phyloP scores from a whole-genome alignment of 257 asterid genomes.

The Solanum bukasovii region DNA sequence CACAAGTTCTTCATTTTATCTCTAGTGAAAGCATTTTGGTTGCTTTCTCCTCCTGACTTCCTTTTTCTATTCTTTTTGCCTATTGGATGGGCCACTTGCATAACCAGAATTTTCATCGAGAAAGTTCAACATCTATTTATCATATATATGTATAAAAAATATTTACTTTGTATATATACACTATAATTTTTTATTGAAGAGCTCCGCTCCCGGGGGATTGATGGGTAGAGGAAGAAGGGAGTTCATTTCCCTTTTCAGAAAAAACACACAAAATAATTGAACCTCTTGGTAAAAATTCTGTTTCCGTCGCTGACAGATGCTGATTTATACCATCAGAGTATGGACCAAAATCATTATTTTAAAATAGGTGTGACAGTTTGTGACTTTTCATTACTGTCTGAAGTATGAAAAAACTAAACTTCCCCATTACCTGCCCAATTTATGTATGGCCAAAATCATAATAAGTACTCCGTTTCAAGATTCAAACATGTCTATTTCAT shows the following conservation, averaged over 20 bases:
- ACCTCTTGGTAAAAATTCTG: too few relatives aligned
- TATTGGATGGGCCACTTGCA: not conserved
- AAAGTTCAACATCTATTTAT: not conserved
- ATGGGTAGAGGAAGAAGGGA: not conserved
- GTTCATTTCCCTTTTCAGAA: too few relatives aligned
- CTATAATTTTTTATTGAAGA: not conserved
- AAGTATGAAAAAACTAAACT: not conserved
- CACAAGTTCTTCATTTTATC: not conserved
- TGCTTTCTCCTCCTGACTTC: not conserved
- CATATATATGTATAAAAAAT: not conserved
- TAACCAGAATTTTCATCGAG: not conserved
- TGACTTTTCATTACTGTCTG: not conserved
- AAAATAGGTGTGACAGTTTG: not conserved
- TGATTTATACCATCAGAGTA: not conserved
- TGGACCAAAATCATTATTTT: not conserved
- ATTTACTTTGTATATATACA: not conserved
- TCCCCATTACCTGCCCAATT: not conserved
- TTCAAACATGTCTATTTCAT: too few relatives aligned
- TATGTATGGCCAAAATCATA: not conserved
- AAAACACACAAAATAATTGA: not conserved
- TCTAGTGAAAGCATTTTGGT: not conserved
- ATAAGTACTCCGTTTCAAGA: too few relatives aligned
- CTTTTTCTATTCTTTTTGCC: not conserved
- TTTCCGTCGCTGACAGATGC: not conserved
- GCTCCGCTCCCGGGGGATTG: not conserved